These are phyloP conservation scores for Candida neerlandica DNA, from an alignment of 1,139 yeast species.

Conservation along the genomic window DNA sequence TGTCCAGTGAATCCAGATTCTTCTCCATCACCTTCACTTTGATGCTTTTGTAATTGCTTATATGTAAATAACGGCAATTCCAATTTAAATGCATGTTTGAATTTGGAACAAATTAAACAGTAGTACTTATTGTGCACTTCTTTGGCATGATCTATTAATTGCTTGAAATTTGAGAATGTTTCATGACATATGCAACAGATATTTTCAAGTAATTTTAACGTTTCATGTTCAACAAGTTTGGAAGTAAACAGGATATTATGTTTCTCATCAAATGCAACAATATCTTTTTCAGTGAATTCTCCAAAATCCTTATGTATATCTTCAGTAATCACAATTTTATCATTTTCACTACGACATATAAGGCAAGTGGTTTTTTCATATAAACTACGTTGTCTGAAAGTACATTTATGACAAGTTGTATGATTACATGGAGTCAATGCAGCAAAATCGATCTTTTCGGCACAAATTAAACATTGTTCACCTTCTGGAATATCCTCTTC, in stretches of 20 bases:
- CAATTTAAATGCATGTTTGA: conserved; percentile 74
- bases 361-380: conserved; percentile 76
- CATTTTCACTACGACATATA: conserved; percentile 77
- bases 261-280: conserved; percentile 43
- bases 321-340: conserved; percentile 58
- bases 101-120: conserved; percentile 75
- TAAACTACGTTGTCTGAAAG: conserved; percentile 79
- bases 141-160: conserved; percentile 66
- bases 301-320: conserved; percentile 38
- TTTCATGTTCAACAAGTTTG: conserved; percentile 38
- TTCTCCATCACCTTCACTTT: conserved; percentile 63
- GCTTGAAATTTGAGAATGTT: conserved; percentile 51
- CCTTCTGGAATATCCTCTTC: conserved; percentile 35
- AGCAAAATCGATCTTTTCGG: conserved; percentile 62
- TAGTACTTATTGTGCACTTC: conserved; percentile 60
- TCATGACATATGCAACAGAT: conserved; percentile 60
- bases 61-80: conserved; percentile 68
- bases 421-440: conserved; percentile 87
- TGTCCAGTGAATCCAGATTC: conserved; percentile 82
- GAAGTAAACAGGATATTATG: conserved; percentile 57
- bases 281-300: conserved; percentile 33
- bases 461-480: conserved; percentile 77
- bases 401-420: conserved; percentile 78
- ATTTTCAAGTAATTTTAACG: conserved; percentile 55
- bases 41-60: conserved; percentile 70